phyloP scores from a whole-genome alignment of 441 rosid genomes.

The Lepidium campestre region DNA sequence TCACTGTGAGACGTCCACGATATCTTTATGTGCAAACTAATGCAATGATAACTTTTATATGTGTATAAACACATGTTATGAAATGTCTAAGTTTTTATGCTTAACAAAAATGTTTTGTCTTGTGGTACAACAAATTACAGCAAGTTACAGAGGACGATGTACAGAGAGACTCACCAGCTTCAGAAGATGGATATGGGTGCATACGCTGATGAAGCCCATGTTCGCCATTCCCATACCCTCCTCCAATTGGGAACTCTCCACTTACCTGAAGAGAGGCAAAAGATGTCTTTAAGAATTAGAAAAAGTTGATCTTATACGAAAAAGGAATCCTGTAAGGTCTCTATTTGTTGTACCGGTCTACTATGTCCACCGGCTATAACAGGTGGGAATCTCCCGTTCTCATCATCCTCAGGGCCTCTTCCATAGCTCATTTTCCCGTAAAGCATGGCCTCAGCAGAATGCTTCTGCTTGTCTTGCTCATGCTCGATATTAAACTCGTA shows the following conservation, averaged over 20 bases:
- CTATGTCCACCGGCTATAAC: constrained; percentile 46
- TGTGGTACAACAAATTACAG: not conserved
- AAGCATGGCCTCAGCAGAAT: constrained; percentile 81
- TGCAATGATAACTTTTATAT: not conserved
- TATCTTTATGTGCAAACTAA: not conserved
- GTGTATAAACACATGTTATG: not conserved
- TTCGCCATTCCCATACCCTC: constrained; percentile 51
- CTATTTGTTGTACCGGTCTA: constrained; percentile 49
- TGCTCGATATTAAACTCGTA: constrained; percentile 89
- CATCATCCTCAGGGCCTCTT: constrained; percentile 92
- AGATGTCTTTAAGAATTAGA: not conserved
- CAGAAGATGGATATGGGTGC: constrained; percentile 79
- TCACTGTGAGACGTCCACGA: not conserved
- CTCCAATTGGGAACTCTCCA: constrained; percentile 76
- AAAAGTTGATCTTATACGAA: not conserved
- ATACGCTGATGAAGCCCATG: constrained; percentile 79
- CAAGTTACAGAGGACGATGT: not conserved
- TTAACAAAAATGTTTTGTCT: not conserved
- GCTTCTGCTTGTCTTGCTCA: constrained; percentile 56
- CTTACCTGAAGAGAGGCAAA: constrained; percentile 47
- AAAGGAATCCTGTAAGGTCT: not conserved
- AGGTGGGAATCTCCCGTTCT: constrained; percentile 59
- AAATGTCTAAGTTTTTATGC: not conserved
- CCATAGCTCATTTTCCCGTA: constrained; percentile 96
- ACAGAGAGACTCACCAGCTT: constrained; percentile 53